Base-by-base conservation (phyloP, 78 protist genomes). In the Blattamonas nauphoetae region DNA sequence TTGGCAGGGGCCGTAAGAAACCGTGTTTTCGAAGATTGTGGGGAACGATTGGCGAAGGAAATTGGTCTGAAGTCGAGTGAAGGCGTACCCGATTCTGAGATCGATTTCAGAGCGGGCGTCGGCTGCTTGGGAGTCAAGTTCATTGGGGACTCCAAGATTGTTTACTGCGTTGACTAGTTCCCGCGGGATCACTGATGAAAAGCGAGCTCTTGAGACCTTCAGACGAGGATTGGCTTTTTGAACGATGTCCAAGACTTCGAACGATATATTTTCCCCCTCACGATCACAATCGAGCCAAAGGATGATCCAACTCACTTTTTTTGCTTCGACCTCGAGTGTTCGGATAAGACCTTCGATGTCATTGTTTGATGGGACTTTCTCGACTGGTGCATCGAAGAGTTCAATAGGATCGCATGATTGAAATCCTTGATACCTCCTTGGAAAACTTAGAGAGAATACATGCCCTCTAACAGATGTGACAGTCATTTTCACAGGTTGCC, bases 201-300 rank as follows among this genome's bases (percentile, higher is more conserved):
- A 97, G 45, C 42, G 94, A 0, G 99, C 99, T 0, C 99, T 87
- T 34, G 4, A 42, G 0, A 95, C 84, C 6, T 84, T 41, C 64
- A 86, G 0, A 1, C 64, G 71, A 4, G 85, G 92, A 80, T 92
- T 93, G 41, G 41, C 91, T 1, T 0, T 0, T 0, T 0, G 38
- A 81, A 92, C 88, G 38, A 80, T 85, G 1, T 86, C 92, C 36
- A 94, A 45, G 6, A 97, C 97, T 79, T 97, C 98, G 78, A 88
- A 93, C 1, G 93, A 93, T n/a, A 97, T 97, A 82, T 94, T 94
- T 84, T 97, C 99, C 11, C 99, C 99, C 85, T 96, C 96, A 1
- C 98, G 92, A 78, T 97, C 99, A 81, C 98, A 95, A 77, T 97
- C 99, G n/a, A 95, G 92, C 97, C 97, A 96, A 11, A 95, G 84